phyloP scores from a whole-genome alignment of 225 moss, liverwort and hornwort genomes.

The Bryum argenteum region DNA sequence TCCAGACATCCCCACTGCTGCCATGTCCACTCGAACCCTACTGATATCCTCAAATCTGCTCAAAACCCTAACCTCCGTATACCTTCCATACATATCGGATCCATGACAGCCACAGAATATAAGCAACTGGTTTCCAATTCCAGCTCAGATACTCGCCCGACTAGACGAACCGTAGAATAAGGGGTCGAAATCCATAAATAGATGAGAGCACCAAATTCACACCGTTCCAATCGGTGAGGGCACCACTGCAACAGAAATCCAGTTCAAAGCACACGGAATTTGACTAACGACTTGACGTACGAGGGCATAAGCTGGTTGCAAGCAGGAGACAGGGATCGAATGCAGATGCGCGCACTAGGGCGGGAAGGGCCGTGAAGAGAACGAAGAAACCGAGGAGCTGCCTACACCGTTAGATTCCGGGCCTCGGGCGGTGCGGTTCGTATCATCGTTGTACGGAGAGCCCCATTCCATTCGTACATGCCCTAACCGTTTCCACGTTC shows the following conservation, averaged over 20 bases:
- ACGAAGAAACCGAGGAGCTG: conserved; percentile 20
- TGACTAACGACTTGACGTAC: neutral
- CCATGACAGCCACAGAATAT: conserved; percentile 29
- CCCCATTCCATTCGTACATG: too few species aligned
- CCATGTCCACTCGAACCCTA: conserved; percentile 39
- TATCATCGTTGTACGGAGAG: too few species aligned
- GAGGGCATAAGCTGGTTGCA: neutral
- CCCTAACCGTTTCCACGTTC: too few species aligned
- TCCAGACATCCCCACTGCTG: conserved; percentile 35
- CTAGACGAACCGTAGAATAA: conserved; percentile 11
- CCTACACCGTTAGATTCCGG: conserved; percentile 14
- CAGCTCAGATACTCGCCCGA: neutral
- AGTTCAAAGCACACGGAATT: neutral
- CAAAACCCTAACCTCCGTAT: conserved; percentile 36
- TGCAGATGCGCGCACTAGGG: neutral
- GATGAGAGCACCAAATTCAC: conserved; percentile 5
- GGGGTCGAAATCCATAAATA: neutral
- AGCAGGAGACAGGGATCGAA: neutral
- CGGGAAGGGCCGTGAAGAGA: conserved; percentile 24
- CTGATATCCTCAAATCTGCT: conserved; percentile 12
- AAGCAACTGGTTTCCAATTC: neutral
- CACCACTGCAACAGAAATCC: neutral
- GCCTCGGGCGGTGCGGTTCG: neutral
- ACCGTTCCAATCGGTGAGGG: neutral
- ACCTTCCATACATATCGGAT: neutral